Evolutionary conservation across 2,329 filamentous ascomycete species (phyloP).

Genomic region (Fusarium sambucinum): DNA sequence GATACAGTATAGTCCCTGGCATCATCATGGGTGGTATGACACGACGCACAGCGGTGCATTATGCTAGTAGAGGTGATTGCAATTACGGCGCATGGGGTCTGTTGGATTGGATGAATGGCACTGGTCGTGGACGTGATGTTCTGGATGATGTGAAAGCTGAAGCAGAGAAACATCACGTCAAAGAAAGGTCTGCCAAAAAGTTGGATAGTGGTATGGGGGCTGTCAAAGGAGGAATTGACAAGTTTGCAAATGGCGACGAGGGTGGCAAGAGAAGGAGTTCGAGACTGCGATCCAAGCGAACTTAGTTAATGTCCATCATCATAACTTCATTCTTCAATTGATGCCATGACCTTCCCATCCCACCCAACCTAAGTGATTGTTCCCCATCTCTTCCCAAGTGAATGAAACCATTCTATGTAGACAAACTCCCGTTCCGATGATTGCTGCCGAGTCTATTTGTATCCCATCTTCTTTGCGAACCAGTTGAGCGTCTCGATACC

Average conservation of each 20-base stretch:
- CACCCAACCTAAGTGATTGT: background rate
- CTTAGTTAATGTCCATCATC: constrained; percentile 5
- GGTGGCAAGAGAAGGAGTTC: constrained; percentile 47
- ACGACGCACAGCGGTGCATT: constrained; percentile 62
- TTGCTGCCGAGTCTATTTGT: constrained; percentile 36
- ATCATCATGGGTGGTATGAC: constrained; percentile 66
- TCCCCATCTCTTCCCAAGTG: background rate
- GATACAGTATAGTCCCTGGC: constrained; percentile 71
- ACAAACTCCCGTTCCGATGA: constrained; percentile 10
- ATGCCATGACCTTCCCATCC: background rate
- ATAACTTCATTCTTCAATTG: constrained; percentile 2
- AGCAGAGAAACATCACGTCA: constrained; percentile 67
- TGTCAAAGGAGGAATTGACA: constrained; percentile 52
- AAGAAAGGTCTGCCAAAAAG: constrained; percentile 55
- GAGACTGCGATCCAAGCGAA: constrained; percentile 43
- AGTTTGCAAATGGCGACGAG: constrained; percentile 46
- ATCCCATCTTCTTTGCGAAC: constrained; percentile 60
- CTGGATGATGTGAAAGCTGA: constrained; percentile 67
- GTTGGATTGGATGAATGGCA: constrained; percentile 72
- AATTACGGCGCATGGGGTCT: constrained; percentile 74
- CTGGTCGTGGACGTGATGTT: constrained; percentile 63
- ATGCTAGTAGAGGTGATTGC: constrained; percentile 65
- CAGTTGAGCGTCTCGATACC: constrained; percentile 74
- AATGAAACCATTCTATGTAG: constrained; percentile 31
- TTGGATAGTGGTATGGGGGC: constrained; percentile 50